Evolutionary conservation across 2,329 filamentous ascomycete species (phyloP).

Genomic region (Sclerotinia glacialis): DNA sequence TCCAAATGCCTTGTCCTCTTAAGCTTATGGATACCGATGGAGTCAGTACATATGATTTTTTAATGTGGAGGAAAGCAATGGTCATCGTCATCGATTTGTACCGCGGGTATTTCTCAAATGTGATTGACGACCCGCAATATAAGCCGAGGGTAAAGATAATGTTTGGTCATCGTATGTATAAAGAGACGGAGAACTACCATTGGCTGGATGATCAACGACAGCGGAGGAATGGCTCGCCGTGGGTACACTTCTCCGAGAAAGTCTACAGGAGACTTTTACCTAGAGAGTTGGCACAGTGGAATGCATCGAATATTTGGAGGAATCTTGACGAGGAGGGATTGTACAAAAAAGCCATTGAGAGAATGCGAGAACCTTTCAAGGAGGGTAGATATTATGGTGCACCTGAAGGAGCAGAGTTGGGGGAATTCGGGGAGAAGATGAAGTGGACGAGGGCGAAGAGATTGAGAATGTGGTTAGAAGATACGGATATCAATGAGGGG

Average conservation of each 20-base stretch:
- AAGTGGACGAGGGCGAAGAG: not conserved
- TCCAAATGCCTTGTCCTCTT: not conserved
- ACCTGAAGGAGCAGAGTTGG: not conserved
- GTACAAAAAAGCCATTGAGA: not conserved
- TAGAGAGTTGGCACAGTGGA: conserved; percentile 11
- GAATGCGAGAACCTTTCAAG: not conserved
- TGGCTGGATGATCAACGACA: not conserved
- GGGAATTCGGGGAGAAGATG: not conserved
- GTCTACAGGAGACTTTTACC: not conserved
- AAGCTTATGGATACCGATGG: no score
- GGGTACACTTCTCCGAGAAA: not conserved
- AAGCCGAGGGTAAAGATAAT: conserved; percentile 5
- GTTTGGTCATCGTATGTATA: not conserved
- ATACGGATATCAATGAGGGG: not conserved
- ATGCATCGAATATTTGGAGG: conserved; percentile 3
- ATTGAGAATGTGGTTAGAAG: conserved; percentile 14
- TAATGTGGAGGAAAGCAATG: not conserved
- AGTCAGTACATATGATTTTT: not conserved
- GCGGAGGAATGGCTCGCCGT: not conserved
- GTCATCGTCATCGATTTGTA: not conserved
- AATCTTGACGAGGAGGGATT: not conserved
- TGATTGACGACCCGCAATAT: not conserved
- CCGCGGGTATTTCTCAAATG: conserved; percentile 7
- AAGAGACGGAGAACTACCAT: not conserved
- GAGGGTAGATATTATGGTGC: not conserved